Evolutionary conservation across 2,329 filamentous ascomycete genomes (phyloP).

Genomic region (Microcera coccophila): DNA sequence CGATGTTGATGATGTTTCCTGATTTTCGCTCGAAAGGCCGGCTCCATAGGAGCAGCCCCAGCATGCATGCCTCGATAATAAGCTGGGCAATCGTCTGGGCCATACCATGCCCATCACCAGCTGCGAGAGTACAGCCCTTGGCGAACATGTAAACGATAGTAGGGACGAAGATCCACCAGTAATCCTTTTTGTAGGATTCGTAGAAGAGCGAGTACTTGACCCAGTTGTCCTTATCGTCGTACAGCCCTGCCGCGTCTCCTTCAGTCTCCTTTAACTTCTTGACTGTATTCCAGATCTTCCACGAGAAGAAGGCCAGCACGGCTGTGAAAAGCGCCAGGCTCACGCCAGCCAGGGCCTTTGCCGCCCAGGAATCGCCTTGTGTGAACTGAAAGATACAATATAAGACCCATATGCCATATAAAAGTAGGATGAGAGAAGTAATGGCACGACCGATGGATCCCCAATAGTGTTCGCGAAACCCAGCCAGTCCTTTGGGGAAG

Average conservation of each 20-base stretch:
- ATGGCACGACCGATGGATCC: slow-evolving; percentile 83
- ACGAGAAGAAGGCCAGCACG: slow-evolving; percentile 77
- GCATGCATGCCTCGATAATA: slow-evolving; percentile 74
- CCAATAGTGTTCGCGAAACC: slow-evolving; percentile 97
- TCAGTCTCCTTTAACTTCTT: slow-evolving; percentile 68
- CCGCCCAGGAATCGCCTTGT: slow-evolving; percentile 89
- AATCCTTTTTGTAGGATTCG: slow-evolving; percentile 87
- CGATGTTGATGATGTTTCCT: slow-evolving; percentile 88
- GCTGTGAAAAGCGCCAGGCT: slow-evolving; percentile 78
- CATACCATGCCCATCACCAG: slow-evolving; percentile 79
- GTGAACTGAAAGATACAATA: slow-evolving; percentile 97
- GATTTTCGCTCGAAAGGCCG: slow-evolving; percentile 84
- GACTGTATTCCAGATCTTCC: slow-evolving; percentile 76
- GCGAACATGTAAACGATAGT: slow-evolving; percentile 85
- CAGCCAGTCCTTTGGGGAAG: slow-evolving; percentile 73
- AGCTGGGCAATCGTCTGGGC: slow-evolving; percentile 76
- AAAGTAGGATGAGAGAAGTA: slow-evolving; percentile 81
- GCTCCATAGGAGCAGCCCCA: slow-evolving; percentile 75
- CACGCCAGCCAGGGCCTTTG: slow-evolving; percentile 75
- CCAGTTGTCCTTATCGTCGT: slow-evolving; percentile 87
- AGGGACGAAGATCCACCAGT: slow-evolving; percentile 97
- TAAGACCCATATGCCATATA: slow-evolving; percentile 92
- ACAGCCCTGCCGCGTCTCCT: slow-evolving; percentile 69
- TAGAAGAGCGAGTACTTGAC: slow-evolving; percentile 97
- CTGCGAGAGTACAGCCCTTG: slow-evolving; percentile 82